phyloP scores from a whole-genome alignment of 1,284 basidiomycete species.

The Naganishia liquefaciens region DNA sequence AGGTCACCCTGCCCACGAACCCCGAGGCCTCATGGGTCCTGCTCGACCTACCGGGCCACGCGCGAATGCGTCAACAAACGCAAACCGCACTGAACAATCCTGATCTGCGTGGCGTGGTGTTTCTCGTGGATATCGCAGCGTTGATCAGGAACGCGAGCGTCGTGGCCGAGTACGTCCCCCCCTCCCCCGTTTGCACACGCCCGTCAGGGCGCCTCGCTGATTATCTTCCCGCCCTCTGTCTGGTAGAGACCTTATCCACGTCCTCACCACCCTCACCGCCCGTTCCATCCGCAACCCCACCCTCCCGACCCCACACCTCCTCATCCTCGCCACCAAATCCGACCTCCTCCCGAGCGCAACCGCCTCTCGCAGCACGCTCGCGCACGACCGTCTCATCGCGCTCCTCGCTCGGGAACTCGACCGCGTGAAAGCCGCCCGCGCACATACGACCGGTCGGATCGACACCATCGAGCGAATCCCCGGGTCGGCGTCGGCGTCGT shows the following conservation, averaged over 20 bases:
- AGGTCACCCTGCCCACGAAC: conserved; percentile 38
- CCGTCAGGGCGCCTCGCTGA: neutral
- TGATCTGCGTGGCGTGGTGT: conserved; percentile 45
- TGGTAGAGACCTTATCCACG: conserved; percentile 45
- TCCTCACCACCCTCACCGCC: conserved; percentile 46
- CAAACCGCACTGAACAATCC: conserved; percentile 36
- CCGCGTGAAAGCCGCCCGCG: conserved; percentile 46
- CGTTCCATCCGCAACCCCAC: conserved; percentile 14
- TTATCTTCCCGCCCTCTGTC: neutral
- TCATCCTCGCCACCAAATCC: conserved; percentile 50
- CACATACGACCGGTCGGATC: conserved; percentile 45
- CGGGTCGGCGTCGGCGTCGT: conserved; percentile 24
- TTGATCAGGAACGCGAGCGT: conserved; percentile 45
- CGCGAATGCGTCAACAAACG: conserved; percentile 48
- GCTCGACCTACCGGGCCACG: conserved; percentile 53
- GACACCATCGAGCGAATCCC: conserved; percentile 32
- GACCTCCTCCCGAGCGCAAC: conserved; percentile 45
- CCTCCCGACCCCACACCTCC: conserved; percentile 40
- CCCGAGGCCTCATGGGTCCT: conserved; percentile 37
- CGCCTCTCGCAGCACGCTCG: conserved; percentile 36
- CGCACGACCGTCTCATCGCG: conserved; percentile 43
- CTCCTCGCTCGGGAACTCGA: conserved; percentile 53
- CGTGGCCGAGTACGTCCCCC: conserved; percentile 49
- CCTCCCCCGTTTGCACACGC: neutral
- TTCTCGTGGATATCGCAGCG: conserved; percentile 49